Conservation (phyloP, 257 asterid genomes). For the Solanum gracilifrons region DNA sequence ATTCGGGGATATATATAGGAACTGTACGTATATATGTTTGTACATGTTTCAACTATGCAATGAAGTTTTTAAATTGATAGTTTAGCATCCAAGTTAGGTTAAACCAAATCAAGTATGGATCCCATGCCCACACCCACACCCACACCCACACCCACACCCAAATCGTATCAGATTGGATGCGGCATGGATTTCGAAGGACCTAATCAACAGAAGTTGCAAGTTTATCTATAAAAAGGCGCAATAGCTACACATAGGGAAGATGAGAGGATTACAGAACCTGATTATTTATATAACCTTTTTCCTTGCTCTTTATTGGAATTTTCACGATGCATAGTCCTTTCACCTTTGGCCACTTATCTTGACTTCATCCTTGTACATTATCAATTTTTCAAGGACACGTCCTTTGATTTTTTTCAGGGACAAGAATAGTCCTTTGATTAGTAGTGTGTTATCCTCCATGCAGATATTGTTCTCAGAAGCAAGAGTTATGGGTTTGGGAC, state of each 20-base stretch:
- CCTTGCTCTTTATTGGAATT: neutral
- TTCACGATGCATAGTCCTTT: neutral
- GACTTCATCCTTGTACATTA: neutral
- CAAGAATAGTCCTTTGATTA: neutral
- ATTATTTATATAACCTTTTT: neutral
- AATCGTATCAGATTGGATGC: neutral
- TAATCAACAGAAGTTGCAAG: neutral
- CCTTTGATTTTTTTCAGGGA: neutral
- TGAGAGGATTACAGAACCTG: neutral
- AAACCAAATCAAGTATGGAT: neutral
- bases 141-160: neutral
- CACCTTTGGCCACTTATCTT: neutral
- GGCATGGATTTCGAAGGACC: neutral
- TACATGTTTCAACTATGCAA: neutral
- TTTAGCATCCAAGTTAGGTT: neutral
- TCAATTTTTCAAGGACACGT: neutral
- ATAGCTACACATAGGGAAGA: neutral
- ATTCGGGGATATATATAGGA: neutral
- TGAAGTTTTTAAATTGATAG: neutral
- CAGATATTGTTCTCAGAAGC: constrained; percentile 69
- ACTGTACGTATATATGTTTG: neutral
- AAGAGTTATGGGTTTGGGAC: constrained; percentile 77
- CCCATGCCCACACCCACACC: neutral
- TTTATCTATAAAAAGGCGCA: neutral
- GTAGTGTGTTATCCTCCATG: neutral